These are phyloP conservation scores for Zalaria sp. DNA, from an alignment of 2,329 filamentous ascomycete genomes.

Conservation along the genomic window DNA sequence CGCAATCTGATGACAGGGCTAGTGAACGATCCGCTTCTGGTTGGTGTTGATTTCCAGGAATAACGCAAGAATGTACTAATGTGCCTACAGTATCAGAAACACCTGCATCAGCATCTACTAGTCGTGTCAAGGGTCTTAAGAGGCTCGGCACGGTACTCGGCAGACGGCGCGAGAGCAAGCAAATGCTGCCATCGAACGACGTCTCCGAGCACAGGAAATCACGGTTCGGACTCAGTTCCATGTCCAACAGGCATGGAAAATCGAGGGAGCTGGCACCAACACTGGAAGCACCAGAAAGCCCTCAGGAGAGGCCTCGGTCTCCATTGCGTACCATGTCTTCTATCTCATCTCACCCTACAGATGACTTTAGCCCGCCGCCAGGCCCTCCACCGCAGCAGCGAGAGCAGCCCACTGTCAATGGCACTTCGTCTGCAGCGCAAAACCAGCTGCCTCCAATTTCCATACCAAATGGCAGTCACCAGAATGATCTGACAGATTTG, in stretches of 20 bases:
- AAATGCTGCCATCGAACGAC: constrained; percentile 13
- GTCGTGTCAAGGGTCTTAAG: constrained; percentile 34
- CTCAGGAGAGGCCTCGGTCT: constrained; percentile 13
- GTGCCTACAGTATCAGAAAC: constrained; percentile 9
- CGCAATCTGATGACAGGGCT: constrained; percentile 35
- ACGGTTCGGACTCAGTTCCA: constrained; percentile 39
- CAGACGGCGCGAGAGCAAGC: constrained; percentile 49
- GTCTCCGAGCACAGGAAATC: constrained; percentile 33
- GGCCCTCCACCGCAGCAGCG: not conserved
- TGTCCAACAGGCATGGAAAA: constrained; percentile 43
- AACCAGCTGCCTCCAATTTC: constrained; percentile 2
- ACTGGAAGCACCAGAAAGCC: constrained; percentile 16
- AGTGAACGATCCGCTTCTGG: constrained; percentile 39
- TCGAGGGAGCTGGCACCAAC: constrained; percentile 47
- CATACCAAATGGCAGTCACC: constrained; percentile 17
- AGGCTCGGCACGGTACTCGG: constrained; percentile 58
- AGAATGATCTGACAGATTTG: constrained; percentile 18
- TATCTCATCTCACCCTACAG: not conserved
- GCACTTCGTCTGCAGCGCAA: not conserved
- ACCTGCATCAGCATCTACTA: constrained; percentile 6
- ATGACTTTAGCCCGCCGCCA: not conserved
- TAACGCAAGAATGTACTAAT: not conserved
- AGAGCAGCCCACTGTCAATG: constrained; percentile 3
- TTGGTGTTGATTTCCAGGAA: constrained; percentile 17
- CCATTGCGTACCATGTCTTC: constrained; percentile 11